Conservation (phyloP, 1,139 yeast genomes). For the Pichia sp. region DNA sequence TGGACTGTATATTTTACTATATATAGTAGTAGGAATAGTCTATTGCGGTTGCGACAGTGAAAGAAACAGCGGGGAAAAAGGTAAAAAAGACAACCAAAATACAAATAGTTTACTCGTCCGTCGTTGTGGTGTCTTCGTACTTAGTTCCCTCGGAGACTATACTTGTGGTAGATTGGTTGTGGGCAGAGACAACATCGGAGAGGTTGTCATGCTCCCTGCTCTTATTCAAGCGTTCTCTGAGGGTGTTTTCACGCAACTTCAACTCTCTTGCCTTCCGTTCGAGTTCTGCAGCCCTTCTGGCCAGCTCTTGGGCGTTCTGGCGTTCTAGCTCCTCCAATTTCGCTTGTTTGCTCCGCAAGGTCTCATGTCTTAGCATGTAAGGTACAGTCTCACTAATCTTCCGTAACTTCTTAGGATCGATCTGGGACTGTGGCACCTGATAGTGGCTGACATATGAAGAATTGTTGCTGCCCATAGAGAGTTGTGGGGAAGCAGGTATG, state of each 20-base stretch:
- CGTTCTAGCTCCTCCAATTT: constrained; percentile 75
- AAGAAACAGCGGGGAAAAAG: neutral
- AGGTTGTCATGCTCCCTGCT: neutral
- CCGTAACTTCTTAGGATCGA: constrained; percentile 63
- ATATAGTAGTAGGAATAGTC: too few species aligned
- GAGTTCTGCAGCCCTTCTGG: constrained; percentile 67
- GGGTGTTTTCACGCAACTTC: constrained; percentile 57
- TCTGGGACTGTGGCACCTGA: constrained; percentile 33
- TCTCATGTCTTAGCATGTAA: constrained; percentile 71
- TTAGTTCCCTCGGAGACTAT: constrained; percentile 1
- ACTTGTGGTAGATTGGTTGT: neutral
- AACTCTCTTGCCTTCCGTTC: constrained; percentile 73
- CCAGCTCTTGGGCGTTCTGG: constrained; percentile 69
- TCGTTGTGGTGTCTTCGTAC: constrained; percentile 2
- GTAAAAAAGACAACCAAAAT: neutral
- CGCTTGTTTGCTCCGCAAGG: constrained; percentile 69
- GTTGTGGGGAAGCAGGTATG: constrained; percentile 33
- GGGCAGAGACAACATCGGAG: neutral
- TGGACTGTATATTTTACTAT: too few species aligned
- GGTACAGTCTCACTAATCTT: constrained; percentile 81
- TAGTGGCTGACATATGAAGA: constrained; percentile 15
- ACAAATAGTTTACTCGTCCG: neutral
- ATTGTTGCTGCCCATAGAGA: constrained; percentile 14
- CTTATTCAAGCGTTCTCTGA: constrained; percentile 38
- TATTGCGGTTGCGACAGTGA: too few species aligned